These are phyloP conservation scores for Botrytis cinerea DNA, from an alignment of 2,329 filamentous ascomycete species.

Conservation along the genomic window DNA sequence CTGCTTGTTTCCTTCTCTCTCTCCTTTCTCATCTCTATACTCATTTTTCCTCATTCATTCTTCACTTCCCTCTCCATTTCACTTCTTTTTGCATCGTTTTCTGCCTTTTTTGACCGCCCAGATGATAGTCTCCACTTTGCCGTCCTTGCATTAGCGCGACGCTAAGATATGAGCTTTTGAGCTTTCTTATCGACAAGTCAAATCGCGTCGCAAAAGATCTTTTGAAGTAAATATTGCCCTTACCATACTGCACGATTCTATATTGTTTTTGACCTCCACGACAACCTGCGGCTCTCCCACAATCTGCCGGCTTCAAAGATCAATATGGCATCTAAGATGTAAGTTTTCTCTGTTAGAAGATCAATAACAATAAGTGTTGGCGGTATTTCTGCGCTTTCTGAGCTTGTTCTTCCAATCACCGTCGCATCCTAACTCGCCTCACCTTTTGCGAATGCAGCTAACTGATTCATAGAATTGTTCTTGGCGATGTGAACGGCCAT, in stretches of 20 bases:
- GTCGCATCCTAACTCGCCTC: neutral
- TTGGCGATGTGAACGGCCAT: conserved; percentile 81
- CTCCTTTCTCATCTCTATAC: neutral
- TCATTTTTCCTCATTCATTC: neutral
- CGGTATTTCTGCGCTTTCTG: neutral
- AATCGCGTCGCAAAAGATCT: conserved; percentile 22
- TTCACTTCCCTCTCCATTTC: neutral
- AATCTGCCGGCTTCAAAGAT: neutral
- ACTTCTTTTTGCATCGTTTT: neutral
- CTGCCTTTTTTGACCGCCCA: conserved; percentile 3
- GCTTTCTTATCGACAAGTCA: conserved; percentile 21
- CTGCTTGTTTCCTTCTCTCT: neutral
- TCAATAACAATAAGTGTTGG: neutral
- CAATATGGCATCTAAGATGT: conserved; percentile 28
- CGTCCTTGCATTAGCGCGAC: neutral
- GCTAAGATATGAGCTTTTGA: conserved; percentile 24
- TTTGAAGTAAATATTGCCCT: conserved; percentile 8
- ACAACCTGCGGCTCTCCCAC: neutral
- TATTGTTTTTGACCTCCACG: neutral
- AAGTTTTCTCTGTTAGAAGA: neutral
- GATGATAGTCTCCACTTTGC: neutral
- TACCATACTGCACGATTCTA: neutral
- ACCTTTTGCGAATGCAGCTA: conserved; percentile 20
- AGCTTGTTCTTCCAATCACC: neutral
- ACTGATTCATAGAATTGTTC: conserved; percentile 50